phyloP scores from a whole-genome alignment of 371 early-diverging fungal species.

The Funneliformis caledonium region DNA sequence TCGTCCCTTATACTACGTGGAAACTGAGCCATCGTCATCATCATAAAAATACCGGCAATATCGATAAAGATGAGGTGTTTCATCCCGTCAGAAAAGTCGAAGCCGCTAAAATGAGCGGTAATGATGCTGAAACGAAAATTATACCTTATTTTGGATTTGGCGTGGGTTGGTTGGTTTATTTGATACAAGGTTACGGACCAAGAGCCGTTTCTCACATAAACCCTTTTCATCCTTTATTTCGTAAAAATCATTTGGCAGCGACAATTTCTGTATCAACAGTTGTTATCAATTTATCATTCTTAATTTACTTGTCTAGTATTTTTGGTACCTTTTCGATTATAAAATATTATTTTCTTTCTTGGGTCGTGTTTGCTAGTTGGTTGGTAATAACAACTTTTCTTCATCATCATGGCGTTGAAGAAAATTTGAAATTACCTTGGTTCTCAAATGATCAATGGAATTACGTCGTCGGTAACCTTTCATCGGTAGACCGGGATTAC shows the following conservation, averaged over 20 bases:
- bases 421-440: constrained; percentile 22
- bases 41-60: constrained; percentile 29
- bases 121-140: background rate
- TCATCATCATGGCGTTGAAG: constrained; percentile 22
- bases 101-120: no score
- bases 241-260: background rate
- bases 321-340: background rate
- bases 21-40: constrained; percentile 30
- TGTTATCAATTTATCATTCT: background rate
- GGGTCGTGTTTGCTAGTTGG: constrained; percentile 6
- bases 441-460: constrained; percentile 13
- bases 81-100: constrained; percentile 11
- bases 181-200: constrained; percentile 6
- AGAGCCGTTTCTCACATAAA: constrained; percentile 21
- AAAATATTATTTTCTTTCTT: constrained; percentile 28
- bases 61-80: constrained; percentile 29
- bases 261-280: background rate
- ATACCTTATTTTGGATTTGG: constrained; percentile 15
- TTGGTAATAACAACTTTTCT: constrained; percentile 26
- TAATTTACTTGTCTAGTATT: background rate
- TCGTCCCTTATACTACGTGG: constrained; percentile 24
- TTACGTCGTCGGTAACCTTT: constrained; percentile 23
- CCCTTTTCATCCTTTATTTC: constrained; percentile 13
- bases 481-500: constrained; percentile 17
- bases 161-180: constrained; percentile 6